Evolutionary conservation across 352 stramenopile species (phyloP).

Genomic region (Globisporangium perplexum): DNA sequence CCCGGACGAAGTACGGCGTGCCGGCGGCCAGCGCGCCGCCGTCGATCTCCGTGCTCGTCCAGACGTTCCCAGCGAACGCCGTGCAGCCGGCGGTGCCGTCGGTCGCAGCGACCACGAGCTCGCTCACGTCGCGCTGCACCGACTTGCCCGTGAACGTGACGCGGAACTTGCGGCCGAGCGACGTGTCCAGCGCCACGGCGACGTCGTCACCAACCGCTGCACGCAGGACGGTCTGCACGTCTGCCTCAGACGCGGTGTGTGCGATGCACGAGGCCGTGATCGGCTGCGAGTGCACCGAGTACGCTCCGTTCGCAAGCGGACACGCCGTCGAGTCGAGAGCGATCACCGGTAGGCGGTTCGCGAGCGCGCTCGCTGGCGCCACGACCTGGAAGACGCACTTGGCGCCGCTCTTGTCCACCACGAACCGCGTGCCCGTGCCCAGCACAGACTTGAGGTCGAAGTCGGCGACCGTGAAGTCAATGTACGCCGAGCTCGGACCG

Average conservation of each 20-base stretch:
- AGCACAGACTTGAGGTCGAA: conserved; percentile 66
- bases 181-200: conserved; percentile 51
- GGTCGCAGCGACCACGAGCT: conserved; percentile 36
- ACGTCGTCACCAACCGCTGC: conserved; percentile 53
- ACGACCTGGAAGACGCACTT: conserved; percentile 57
- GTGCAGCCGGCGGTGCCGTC: conserved; percentile 60
- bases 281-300: conserved; percentile 43
- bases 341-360: conserved; percentile 37
- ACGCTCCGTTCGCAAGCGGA: conserved; percentile 28
- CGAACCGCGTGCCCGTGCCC: conserved; percentile 63
- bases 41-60: conserved; percentile 69
- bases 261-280: conserved; percentile 40
- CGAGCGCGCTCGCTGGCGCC: conserved; percentile 19
- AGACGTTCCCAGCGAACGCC: conserved; percentile 44
- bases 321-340: conserved; percentile 24
- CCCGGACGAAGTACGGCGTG: conserved; percentile 84
- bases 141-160: conserved; percentile 88
- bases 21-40: conserved; percentile 75
- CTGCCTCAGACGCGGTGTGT: conserved; percentile 19
- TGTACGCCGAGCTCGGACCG: conserved; percentile 26
- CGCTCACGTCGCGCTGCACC: conserved; percentile 24
- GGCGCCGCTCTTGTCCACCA: conserved; percentile 38
- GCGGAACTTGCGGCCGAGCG: conserved; percentile 51
- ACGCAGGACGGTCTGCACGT: conserved; percentile 26
- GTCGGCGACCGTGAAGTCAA: conserved; percentile 56